A percentile compares a stretch with the other conserved stretches of the same genome.
Evolutionary conservation across 768 basidiomycete species (phyloP).

Genomic region (Boletellus emodensis): DNA sequence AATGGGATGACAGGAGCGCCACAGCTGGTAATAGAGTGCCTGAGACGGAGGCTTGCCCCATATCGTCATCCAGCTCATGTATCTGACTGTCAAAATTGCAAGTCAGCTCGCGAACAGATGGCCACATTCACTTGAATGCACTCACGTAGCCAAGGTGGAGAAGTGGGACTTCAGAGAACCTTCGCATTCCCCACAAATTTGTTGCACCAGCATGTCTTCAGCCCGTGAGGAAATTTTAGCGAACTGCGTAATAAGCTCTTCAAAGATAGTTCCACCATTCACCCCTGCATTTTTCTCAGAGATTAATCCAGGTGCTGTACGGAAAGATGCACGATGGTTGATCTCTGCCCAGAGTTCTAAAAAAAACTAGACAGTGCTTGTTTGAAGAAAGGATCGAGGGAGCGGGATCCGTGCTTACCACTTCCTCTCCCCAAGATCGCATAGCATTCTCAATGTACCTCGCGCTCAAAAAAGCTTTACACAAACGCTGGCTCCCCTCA

Average conservation of each 20-base stretch:
- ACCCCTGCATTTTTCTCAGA: conserved; percentile 37
- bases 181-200: conserved; percentile 81
- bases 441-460: conserved; percentile 67
- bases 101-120: background rate
- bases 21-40: conserved; percentile 73
- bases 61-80: conserved; percentile 7
- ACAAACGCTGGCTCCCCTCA: conserved; percentile 76
- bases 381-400: background rate
- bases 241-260: conserved; percentile 68
- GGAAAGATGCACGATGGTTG: conserved; percentile 53
- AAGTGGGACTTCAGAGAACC: conserved; percentile 70
- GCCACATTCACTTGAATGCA: conserved; percentile 1
- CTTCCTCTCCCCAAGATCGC: conserved; percentile 84
- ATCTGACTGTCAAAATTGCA: conserved; percentile 7
- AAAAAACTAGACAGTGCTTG: conserved; percentile 63
- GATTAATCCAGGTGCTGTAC: conserved; percentile 48
- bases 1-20: conserved; percentile 75
- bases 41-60: conserved; percentile 48
- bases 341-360: conserved; percentile 87
- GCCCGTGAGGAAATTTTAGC: conserved; percentile 57
- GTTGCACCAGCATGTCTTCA: conserved; percentile 84
- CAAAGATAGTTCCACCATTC: conserved; percentile 64
- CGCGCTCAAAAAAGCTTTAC: conserved; percentile 83
- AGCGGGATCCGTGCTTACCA: conserved; percentile 48
- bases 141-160: conserved; percentile 44